phyloP scores from a whole-genome alignment of 768 basidiomycete species.

The Auricularia auricula-judae region DNA sequence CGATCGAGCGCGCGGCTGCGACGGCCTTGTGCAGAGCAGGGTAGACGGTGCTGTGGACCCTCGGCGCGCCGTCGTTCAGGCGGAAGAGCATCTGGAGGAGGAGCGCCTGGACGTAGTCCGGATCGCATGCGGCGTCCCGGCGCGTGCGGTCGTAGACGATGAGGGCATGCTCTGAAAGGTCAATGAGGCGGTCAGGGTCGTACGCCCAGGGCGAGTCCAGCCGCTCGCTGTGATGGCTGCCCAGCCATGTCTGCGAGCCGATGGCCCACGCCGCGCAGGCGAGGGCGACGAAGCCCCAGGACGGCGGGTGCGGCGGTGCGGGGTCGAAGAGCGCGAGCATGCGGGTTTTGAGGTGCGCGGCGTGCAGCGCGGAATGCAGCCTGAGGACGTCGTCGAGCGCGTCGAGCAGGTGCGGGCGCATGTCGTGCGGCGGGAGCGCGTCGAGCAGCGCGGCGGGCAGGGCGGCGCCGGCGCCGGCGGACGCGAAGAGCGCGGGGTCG shows the following conservation, averaged over 20 bases:
- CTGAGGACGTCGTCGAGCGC: not conserved
- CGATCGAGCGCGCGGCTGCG: not conserved
- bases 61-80: not conserved
- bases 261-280: not conserved
- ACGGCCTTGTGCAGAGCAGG: not conserved
- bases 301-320: too few species aligned
- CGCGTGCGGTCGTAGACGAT: not conserved
- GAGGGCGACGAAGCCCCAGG: not conserved
- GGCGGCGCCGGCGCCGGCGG: not conserved
- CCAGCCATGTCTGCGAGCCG: not conserved
- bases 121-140: not conserved
- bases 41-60: not conserved
- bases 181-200: not conserved
- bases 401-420: not conserved
- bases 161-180: not conserved
- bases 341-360: not conserved
- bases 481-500: not conserved
- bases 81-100: not conserved
- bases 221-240: not conserved
- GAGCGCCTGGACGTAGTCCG: not conserved
- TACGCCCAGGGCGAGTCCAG: not conserved
- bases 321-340: not conserved
- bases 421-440: not conserved
- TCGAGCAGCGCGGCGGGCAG: not conserved
- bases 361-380: not conserved